Conservation (phyloP, 345 rosid species). For the Corymbia maculata region DNA sequence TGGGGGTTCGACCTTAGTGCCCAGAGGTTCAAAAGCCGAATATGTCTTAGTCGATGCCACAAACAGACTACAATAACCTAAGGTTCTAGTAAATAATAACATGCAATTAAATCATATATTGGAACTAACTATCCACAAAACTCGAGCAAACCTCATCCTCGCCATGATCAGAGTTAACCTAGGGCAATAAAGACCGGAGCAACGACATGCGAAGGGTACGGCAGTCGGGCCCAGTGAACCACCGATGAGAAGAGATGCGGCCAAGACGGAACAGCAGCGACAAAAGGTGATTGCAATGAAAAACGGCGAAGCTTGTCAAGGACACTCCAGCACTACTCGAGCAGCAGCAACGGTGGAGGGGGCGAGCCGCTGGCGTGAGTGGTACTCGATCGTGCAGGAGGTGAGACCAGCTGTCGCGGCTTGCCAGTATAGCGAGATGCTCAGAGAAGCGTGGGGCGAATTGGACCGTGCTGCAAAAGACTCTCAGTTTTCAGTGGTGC, state of each 20-base stretch:
- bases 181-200: not conserved
- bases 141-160: not conserved
- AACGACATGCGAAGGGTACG: not conserved
- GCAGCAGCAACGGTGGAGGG: not conserved
- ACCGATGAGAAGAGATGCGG: not conserved
- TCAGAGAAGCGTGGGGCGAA: not conserved
- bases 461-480: not conserved
- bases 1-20: not conserved
- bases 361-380: not conserved
- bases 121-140: not conserved
- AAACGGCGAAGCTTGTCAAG: not conserved
- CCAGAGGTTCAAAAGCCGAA: not conserved
- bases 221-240: not conserved
- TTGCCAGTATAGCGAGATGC: not conserved
- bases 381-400: not conserved
- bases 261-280: not conserved
- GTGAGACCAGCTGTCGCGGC: not conserved
- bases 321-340: not conserved
- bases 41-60: not conserved
- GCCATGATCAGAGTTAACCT: not conserved
- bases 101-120: no score
- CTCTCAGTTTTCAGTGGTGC: not conserved
- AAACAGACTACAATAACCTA: not conserved
- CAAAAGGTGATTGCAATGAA: not conserved
- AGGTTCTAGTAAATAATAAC: not conserved